Base-by-base conservation (phyloP, 179 eudicot species). In the Corrigiola litoralis region DNA sequence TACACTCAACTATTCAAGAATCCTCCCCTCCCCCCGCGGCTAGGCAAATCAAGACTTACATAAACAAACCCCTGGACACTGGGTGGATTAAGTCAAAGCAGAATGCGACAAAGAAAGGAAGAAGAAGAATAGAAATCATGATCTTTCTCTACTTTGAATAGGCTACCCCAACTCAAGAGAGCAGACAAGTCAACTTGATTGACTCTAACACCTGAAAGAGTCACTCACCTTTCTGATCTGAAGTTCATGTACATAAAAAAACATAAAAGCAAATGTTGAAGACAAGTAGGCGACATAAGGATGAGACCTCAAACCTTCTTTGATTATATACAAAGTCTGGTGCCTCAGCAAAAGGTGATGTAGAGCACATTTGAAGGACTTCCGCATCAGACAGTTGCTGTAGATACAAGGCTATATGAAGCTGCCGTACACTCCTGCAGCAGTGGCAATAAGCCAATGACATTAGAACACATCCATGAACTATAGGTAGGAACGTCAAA, bases 291-390 rank as follows among this genome's bases (percentile, higher is more conserved):
- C 23, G 25, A 32, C 25, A 54, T 8, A 14, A 16, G 31, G 8
- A 23, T 32, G 46, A 65, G 57, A 57, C 25, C 40, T 47, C 38
- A 25, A 72, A 90, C 95, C 96, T 94, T 86, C 82, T 83, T 42
- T 75, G 76, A 54, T 63, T 86, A 49, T 75, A 71, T 45, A 94
- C 89, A 68, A 90, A 94, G 74, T 90, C 96, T 18, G 97, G 88
- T 64, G 80, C 88, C 83, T 94, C 99, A n/a, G 97, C 89, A 63
- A 53, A 76, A 62, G 99, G 99, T 58, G 99, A 94, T 58, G 97
- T 84, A 34, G 99, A 94, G 71, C 88, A 80, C 5, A 42, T 57
- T 12, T 50, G 79, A 42, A 90, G 86, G 53, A 94, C 65, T 69
- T 90, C 97, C 18, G 76, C 33, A 75, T 94, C 94, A 63, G 99